phyloP scores from a whole-genome alignment of 163 green algal species.

The Chlorella variabilis region DNA sequence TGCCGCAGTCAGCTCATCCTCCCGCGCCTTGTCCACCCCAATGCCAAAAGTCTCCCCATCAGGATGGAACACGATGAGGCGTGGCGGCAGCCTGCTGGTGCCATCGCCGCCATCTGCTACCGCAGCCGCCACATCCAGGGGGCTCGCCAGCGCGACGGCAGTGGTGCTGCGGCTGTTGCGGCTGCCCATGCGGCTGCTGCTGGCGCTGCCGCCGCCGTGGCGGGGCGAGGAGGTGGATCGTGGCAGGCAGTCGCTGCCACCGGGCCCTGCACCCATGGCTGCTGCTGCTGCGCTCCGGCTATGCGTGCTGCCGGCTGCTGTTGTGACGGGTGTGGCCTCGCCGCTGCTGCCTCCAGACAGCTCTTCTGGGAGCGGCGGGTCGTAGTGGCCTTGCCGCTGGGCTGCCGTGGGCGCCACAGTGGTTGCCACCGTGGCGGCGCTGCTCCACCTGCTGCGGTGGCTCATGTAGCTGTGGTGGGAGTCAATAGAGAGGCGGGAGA shows the following conservation, averaged over 20 bases:
- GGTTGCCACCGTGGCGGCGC: neutral
- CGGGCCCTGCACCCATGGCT: too few species aligned
- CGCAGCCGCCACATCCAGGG: too few species aligned
- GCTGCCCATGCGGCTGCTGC: neutral
- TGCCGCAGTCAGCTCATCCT: neutral
- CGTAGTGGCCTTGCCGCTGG: neutral
- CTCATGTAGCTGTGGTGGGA: neutral
- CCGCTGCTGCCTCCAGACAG: conserved; percentile 4
- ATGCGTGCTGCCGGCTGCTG: neutral
- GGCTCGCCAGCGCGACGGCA: too few species aligned
- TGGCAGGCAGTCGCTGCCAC: too few species aligned
- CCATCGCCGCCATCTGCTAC: neutral
- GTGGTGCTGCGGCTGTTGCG: neutral
- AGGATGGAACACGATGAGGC: conserved; percentile 27
- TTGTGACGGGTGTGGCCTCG: neutral
- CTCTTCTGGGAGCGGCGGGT: conserved; percentile 7
- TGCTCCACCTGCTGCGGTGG: conserved; percentile 1
- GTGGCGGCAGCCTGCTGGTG: neutral
- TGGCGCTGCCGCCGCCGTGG: neutral
- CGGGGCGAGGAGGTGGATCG: neutral
- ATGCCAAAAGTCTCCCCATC: conserved; percentile 25
- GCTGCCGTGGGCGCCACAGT: neutral
- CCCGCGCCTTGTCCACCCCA: conserved; percentile 23
- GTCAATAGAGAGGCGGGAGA: neutral
- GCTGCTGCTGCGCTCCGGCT: neutral